These are phyloP conservation scores for Tetradesmus obliquus DNA, from an alignment of 139 green algal species.

Conservation along the genomic window DNA sequence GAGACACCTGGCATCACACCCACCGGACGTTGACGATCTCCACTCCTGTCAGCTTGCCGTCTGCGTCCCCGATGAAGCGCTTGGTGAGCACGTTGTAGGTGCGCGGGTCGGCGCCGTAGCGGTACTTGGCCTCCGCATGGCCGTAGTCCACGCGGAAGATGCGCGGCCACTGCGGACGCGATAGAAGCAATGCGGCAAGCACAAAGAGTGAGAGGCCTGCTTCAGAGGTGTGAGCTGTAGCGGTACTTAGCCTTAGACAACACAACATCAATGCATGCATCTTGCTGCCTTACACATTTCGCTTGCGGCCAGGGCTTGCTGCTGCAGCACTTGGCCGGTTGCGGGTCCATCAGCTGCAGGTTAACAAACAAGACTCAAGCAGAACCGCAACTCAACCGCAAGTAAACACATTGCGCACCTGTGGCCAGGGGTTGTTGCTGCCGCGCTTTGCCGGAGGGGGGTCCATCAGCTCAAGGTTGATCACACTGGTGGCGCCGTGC, in stretches of 20 bases:
- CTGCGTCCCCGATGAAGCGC: conserved; percentile 86
- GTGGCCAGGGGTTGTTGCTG: conserved; percentile 92
- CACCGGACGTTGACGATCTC: conserved; percentile 75
- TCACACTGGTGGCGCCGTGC: conserved; percentile 76
- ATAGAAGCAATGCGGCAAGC: not conserved
- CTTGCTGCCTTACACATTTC: too few species aligned
- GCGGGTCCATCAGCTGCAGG: too few species aligned
- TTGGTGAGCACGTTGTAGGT: conserved; percentile 96
- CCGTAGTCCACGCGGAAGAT: conserved; percentile 95
- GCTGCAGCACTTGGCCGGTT: too few species aligned
- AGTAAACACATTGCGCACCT: too few species aligned
- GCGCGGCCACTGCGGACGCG: conserved; percentile 83
- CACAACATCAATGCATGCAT: too few species aligned
- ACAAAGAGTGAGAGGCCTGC: not conserved
- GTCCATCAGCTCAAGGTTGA: conserved; percentile 96
- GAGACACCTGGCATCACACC: not conserved
- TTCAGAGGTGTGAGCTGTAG: too few species aligned
- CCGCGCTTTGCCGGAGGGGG: conserved; percentile 83
- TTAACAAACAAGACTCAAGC: too few species aligned
- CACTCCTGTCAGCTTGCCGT: conserved; percentile 84
- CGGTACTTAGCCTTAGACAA: too few species aligned
- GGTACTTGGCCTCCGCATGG: conserved; percentile 87
- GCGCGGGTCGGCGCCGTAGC: conserved; percentile 89
- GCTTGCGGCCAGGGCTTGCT: too few species aligned
- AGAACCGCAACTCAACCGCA: too few species aligned